Conservation (phyloP, 2,329 filamentous ascomycete genomes). For the Coniella lustricola region DNA sequence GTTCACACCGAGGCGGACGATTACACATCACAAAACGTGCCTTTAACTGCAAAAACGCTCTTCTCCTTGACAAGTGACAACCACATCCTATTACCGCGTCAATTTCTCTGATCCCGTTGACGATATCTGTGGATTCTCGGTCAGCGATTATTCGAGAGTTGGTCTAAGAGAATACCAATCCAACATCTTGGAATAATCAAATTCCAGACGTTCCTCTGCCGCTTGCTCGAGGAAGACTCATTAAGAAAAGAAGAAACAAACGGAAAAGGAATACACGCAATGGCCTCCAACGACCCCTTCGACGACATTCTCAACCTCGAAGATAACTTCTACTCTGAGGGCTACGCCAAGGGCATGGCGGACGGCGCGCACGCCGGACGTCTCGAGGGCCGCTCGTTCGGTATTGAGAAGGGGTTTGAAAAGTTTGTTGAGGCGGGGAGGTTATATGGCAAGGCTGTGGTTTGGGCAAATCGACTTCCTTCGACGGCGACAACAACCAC, state of each 20-base stretch:
- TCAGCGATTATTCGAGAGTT: too few relatives aligned
- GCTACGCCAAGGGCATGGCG: conserved; percentile 64
- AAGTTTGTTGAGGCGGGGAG: conserved; percentile 79
- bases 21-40: too few relatives aligned
- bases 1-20: too few relatives aligned
- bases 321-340: conserved; percentile 71
- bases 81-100: too few relatives aligned
- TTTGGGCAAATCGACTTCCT: conserved; percentile 74
- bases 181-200: too few relatives aligned
- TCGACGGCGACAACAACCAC: conserved; percentile 8
- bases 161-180: too few relatives aligned
- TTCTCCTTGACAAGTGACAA: too few relatives aligned
- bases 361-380: conserved; percentile 75
- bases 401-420: conserved; percentile 86
- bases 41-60: too few relatives aligned
- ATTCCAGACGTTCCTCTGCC: too few relatives aligned
- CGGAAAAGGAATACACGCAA: conserved; percentile 3
- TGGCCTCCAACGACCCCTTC: conserved; percentile 40
- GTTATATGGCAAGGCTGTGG: conserved; percentile 67
- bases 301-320: conserved; percentile 54
- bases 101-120: too few relatives aligned
- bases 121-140: too few relatives aligned
- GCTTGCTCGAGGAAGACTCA: neutral
- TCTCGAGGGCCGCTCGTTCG: conserved; percentile 83
- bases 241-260: too few relatives aligned